Percentiles rank a stretch among this genome's conserved stretches.
These are phyloP conservation scores for Leccinum imitatum DNA, from an alignment of 768 basidiomycete species.

Conservation along the genomic window DNA sequence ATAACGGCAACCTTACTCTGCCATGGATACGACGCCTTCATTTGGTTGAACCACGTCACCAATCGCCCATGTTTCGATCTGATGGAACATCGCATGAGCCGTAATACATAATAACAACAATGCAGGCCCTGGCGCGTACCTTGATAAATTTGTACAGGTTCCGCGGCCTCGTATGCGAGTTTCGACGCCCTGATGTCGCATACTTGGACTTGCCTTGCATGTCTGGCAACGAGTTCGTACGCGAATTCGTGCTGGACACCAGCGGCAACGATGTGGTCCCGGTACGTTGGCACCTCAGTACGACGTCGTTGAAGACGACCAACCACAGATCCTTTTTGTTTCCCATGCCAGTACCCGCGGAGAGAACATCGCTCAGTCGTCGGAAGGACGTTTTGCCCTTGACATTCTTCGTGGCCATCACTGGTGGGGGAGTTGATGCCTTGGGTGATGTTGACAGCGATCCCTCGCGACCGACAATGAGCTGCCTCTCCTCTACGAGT, in stretches of 20 bases:
- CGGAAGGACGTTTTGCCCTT: conserved; percentile 86
- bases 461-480: conserved; percentile 38
- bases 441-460: conserved; percentile 22
- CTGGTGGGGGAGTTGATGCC: conserved; percentile 36
- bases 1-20: conserved; percentile 61
- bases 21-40: conserved; percentile 85
- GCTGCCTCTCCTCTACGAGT: conserved; percentile 77
- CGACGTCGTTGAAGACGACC: conserved; percentile 94
- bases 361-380: conserved; percentile 86
- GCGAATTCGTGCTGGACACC: conserved; percentile 61
- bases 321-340: conserved; percentile 91
- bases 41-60: conserved; percentile 72
- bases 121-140: conserved; percentile 41
- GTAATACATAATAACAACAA: not conserved
- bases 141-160: conserved; percentile 94
- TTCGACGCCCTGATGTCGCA: conserved; percentile 75
- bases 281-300: conserved; percentile 85
- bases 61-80: conserved; percentile 90
- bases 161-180: conserved; percentile 75
- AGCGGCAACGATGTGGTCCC: conserved; percentile 86
- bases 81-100: conserved; percentile 10
- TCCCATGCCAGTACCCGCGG: conserved; percentile 51
- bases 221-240: conserved; percentile 81
- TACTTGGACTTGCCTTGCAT: conserved; percentile 82
- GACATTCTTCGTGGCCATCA: conserved; percentile 51